A percentile compares a stretch with the other conserved stretches of the same genome.
Evolutionary conservation across 768 basidiomycete species (phyloP).

Genomic region (Sporobolomyces phaffii): DNA sequence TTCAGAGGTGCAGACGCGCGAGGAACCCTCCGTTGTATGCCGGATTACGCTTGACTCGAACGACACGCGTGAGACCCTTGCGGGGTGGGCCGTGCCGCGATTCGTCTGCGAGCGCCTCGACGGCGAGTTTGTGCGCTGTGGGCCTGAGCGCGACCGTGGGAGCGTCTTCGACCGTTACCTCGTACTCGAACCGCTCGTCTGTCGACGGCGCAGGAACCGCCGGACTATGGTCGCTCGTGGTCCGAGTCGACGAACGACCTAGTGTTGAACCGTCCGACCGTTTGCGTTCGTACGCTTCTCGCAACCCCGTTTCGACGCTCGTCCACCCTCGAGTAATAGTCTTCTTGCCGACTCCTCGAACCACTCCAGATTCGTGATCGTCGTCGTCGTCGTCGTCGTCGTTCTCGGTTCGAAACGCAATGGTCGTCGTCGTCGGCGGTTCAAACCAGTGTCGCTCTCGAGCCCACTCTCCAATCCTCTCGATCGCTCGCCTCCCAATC

Average conservation of each 20-base stretch:
- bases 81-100: neutral
- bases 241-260: no score
- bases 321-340: no score
- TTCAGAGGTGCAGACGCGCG: neutral
- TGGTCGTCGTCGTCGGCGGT: neutral
- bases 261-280: no score
- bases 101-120: neutral
- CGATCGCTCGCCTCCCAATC: neutral
- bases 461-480: neutral
- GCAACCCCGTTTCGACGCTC: no score
- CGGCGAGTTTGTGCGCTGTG: neutral
- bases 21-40: neutral
- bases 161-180: neutral
- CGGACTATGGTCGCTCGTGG: no score
- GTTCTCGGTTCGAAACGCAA: neutral
- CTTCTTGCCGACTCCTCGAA: no score
- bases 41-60: neutral
- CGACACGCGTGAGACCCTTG: neutral
- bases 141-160: neutral
- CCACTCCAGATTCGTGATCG: no score
- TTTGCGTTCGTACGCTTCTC: no score
- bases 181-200: neutral
- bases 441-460: slow-evolving; percentile 48
- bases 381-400: no score
- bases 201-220: no score